Conservation (phyloP, 202 grass and related monocot genomes). For the Schoenoplectus triqueter region DNA sequence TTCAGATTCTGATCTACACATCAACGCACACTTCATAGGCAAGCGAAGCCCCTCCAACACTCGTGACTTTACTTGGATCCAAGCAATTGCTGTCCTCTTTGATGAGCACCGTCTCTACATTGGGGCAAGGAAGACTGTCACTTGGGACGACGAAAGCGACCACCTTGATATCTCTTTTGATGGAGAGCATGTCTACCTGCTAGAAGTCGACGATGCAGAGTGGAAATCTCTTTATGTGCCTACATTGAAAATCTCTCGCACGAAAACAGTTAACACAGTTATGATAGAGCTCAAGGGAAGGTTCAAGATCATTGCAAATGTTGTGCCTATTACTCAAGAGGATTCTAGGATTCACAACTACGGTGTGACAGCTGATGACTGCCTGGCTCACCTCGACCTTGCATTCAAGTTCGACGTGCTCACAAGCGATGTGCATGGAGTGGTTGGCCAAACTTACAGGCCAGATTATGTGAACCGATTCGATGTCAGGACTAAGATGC, state of each 20-base stretch:
- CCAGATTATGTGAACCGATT: slow-evolving; percentile 49
- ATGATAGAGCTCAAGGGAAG: slow-evolving; percentile 25
- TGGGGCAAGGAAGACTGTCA: neutral
- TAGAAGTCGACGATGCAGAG: neutral
- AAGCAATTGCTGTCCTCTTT: slow-evolving; percentile 34
- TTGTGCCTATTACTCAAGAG: slow-evolving; percentile 38
- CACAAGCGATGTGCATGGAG: slow-evolving; percentile 46
- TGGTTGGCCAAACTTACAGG: slow-evolving; percentile 54
- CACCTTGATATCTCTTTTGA: slow-evolving; percentile 39
- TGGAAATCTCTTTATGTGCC: slow-evolving; percentile 27
- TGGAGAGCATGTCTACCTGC: slow-evolving; percentile 24
- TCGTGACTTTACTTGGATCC: slow-evolving; percentile 50
- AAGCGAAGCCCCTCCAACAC: slow-evolving; percentile 33
- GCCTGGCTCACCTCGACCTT: slow-evolving; percentile 52
- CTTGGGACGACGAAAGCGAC: slow-evolving; percentile 35
- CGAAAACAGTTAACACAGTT: slow-evolving; percentile 16
- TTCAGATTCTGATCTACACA: too few species aligned
- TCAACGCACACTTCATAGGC: too few species aligned
- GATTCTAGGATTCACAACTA: slow-evolving; percentile 44
- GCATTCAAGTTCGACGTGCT: slow-evolving; percentile 52
- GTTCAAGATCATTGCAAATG: slow-evolving; percentile 28
- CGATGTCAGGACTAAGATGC: slow-evolving; percentile 48
- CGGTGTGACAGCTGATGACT: slow-evolving; percentile 34
- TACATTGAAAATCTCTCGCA: slow-evolving; percentile 12
- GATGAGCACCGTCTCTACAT: slow-evolving; percentile 35